Evolutionary conservation across 2,329 filamentous ascomycete genomes (phyloP), one percentile per base, ranked within the genome.

Genomic region (Fusarium pseudoanthophilum): DNA sequence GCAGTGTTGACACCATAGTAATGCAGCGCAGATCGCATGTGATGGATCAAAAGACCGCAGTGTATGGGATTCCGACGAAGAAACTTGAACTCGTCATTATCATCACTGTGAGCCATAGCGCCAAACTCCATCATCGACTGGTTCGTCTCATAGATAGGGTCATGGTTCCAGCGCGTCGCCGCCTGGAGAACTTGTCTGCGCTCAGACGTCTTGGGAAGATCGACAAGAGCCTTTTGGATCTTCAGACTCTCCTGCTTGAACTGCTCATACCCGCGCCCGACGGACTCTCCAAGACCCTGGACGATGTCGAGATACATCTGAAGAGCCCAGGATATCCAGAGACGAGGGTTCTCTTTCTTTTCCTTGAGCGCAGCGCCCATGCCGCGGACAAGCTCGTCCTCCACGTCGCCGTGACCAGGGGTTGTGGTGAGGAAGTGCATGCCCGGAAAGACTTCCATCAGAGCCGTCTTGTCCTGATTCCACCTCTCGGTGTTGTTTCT

Each of bases 361-460:
- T 37, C 37, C 0, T 30, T 16, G n/a, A 63, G 52, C 8, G 60
- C 11, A 43, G 32, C 16, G 5, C 56, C 24, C 4, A 67, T 34
- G 5, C 66, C 75, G 20, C 73, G 67, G 20, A 71, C 48, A 16
- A 78, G 36, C 28, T 78, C 77, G 32, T 78, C 74, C n/a, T 75
- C 72, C 4, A 72, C 49, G 2, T 53, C 51, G 8, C 71, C 64
- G 5, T 20, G 32, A 13, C 21, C 57, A 34, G 11, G 30, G 20
- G 42, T 51, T 2, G 58, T 68, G 15, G 60, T 26, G 11, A 77
- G 59, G 34, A 67, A 69, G 8, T 67, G 48, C 14, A 72, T 30
- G 18, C 71, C 60, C 1, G 67, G 34, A 45, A 77, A 21, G 11
- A 73, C 21, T 15, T 77, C 65, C 15, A 67, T 18, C 5, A 74